Base-by-base conservation (phyloP, 306 rosid species). In the Cucumis hystrix region DNA sequence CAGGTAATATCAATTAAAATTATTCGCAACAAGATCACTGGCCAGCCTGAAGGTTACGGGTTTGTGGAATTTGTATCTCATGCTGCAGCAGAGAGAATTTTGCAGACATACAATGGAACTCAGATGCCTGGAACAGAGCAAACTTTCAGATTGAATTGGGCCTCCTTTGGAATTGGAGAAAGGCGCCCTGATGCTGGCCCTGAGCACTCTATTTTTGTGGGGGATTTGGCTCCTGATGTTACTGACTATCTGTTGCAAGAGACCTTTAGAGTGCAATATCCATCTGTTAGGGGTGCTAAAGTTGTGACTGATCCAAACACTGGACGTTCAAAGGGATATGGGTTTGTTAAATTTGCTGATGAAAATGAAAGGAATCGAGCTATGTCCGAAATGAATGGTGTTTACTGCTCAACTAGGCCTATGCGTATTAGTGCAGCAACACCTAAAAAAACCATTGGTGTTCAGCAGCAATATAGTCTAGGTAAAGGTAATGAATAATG, bases 341-440 rank as follows among this genome's bases (percentile, higher is more conserved):
- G 98, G 8, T 93, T 93, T 81, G 98, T 93, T 73, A 93, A 93
- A 80, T 93, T 93, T 83, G 79, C 91, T 18, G 98, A 93, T 54
- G 98, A 93, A 85, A 54, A 73, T 0, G 97, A 93, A 79, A 82
- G 97, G 88, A 93, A 93, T 76, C 97, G 96, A 41, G 96, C 97
- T 74, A 93, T 91, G 98, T 72, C 83, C 8, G 98, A 93, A 80
- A 93, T 93, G 98, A 91, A 93, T 76, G 97, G 98, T 11, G 84
- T 87, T 41, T 93, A 89, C 83, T 93, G 98, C 86, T 89, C 96
- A 69, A 89, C 92, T 40, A 87, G 98, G 82, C 97, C 97, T 2
- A 93, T 93, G 98, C 93, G 97, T 21, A 93, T 91, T 52, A 89
- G 98, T 72, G 98, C 93, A 12, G 98, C 98, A 45, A 91, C 96